Evolutionary conservation across 352 stramenopile species (phyloP), one percentile per base, ranked within the genome.

Genomic region (Phytophthora citrophthora): DNA sequence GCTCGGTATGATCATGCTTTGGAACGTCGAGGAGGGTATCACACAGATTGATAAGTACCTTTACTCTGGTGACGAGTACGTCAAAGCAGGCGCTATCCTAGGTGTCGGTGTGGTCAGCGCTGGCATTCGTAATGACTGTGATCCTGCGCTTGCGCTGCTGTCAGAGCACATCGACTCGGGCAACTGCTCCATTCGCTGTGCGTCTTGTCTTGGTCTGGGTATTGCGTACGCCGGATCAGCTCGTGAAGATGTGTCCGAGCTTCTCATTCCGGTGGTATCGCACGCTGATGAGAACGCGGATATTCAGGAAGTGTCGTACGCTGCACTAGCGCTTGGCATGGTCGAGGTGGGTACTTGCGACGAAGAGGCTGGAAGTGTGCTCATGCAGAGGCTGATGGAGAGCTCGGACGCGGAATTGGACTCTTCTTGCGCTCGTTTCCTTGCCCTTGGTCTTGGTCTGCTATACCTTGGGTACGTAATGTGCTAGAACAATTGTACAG

Each of bases 11-110:
- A 97, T 99, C 51, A 94, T 99, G 73, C 81, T 99, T 3, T 99
- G 98, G 98, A 99, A 99, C 77, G 96, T 99, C 4, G 98, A 99
- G 76, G 98, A 99, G 81, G 97, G 98, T 20, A 91, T 99, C 58
- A 99, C 97, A 53, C 89, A 98, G 68, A 99, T 99, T 76, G 97
- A 99, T 73, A 99, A 99, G 84, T 99, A 98, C 72, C 82, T 99
- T 39, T 99, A 99, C 83, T 98, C 92, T 52, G 95, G 90, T 12
- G 97, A 99, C 64, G 95, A 99, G 49, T 97, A 98, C 55, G 96
- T 99, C 46, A 99, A 99, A 79, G 97, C 98, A 23, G 98, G 98
- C 24, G 98, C 97, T 26, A 97, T 98, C 31, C 85, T 99, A 23
- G 97, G 95, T 39, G 94, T 99, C 29, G 98, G 98, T 40, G 97